Evolutionary conservation across 345 rosid genomes (phyloP), one percentile per base, ranked within the genome.

Genomic region (Rhodamnia argentea): DNA sequence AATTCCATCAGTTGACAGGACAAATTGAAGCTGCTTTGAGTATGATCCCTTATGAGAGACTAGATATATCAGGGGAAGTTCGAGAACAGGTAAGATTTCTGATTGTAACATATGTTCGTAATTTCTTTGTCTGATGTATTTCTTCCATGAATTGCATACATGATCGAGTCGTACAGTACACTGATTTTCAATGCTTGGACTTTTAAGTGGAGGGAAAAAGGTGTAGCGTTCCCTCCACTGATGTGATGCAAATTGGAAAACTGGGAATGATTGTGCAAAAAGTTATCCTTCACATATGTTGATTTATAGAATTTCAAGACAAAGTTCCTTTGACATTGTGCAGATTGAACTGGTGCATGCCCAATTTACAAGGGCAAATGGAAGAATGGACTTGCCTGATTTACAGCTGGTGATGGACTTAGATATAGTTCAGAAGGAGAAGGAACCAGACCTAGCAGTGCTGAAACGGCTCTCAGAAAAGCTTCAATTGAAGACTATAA

Each of bases 331-430:
- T 53, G 12, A 54, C 7, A 18, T 52, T 59, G 24, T 82, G 82
- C 90, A 97, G 99, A 91, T 93, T 59, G 95, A 95, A 88, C 96
- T 97, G 83, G 98, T 97, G 70, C 99, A 96, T 86, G 85, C 93
- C 86, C 99, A 97, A 84, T 94, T 96, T 84, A 94, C 84, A 90
- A 94, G 99, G 90, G 99, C 99, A 64, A 94, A 88, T 87, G 95
- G 84, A 87, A 94, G 89, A 86, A 88, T 83, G n/a, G 97, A 94
- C 16, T 89, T 90, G 8, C 92, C 83, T 84, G 99, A 96, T 91
- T 83, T 88, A 75, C 95, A 95, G 89, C 93, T 97, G 55, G 92
- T 93, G 83, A 92, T 84, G 89, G 99, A 97, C 91, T 88, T 97
- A 87, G 90, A 92, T 56, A 24, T 85, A 54, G 96, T 92, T 52